These are phyloP conservation scores for Cucurbita maxima DNA, from an alignment of 306 rosid genomes.

Conservation along the genomic window DNA sequence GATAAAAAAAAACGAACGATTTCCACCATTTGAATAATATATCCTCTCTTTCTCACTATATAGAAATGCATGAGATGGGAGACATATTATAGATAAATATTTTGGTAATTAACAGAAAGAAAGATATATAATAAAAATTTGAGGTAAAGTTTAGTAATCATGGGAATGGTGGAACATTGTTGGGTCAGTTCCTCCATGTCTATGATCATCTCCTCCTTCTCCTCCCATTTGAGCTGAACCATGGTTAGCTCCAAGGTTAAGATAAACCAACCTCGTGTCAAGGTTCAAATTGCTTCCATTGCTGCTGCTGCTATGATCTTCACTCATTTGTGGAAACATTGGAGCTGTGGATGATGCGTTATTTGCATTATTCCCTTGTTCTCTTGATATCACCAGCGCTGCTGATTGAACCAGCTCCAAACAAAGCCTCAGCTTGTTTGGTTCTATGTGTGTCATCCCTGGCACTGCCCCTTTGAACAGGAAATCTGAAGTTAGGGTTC, in stretches of 20 bases:
- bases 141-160: conserved; percentile 33
- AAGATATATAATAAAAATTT: conserved; percentile 1
- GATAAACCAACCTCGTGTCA: conserved; percentile 81
- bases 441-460: conserved; percentile 79
- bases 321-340: conserved; percentile 53
- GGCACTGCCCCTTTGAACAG: conserved; percentile 98
- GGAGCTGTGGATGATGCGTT: conserved; percentile 35
- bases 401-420: conserved; percentile 94
- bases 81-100: background rate
- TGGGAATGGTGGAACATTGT: conserved; percentile 63
- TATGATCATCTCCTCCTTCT: conserved; percentile 21
- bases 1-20: too few relatives aligned
- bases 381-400: conserved; percentile 80
- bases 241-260: conserved; percentile 60
- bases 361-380: conserved; percentile 48
- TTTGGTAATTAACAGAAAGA: background rate
- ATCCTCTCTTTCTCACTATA: background rate
- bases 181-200: conserved; percentile 28
- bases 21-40: background rate
- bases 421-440: conserved; percentile 81
- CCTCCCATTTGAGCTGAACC: conserved; percentile 30
- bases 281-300: conserved; percentile 43
- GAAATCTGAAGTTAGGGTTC: conserved; percentile 99
- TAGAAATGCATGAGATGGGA: background rate
- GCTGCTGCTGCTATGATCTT: conserved; percentile 38